Evolutionary conservation across 1,139 yeast species (phyloP), one percentile per base, ranked within the genome.

Genomic region (Diutina pseudorugosa): DNA sequence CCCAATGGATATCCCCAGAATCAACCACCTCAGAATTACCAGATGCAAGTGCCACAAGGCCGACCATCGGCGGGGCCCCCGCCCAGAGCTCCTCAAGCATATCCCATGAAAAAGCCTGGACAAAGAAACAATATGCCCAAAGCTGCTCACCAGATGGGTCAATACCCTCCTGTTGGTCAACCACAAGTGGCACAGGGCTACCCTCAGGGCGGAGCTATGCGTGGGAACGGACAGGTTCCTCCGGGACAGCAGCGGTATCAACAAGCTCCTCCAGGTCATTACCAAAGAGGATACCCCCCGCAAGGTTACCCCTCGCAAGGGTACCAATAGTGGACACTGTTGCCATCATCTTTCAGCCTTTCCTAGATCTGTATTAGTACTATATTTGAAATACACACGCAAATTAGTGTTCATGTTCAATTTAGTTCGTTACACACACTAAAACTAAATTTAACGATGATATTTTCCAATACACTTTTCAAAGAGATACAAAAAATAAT

Each of bases 41-140:
- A 27, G 6, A 36, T 23, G 40, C n/a, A 16, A 11, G 21, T 20
- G 3, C 49, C 49, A 14, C 49, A 25, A 27, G 49, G 40, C 5
- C 21, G 19, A 52, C 8, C 57, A 51, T 44, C 55, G 53, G 51
- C 51, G 47, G 16, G 53, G 51, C n/a, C 52, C 52, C 12, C 58
- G 52, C 21, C 54, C 41, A 18, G 30, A 9, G 52, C 52, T n/a
- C 53, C 53, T 23, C 51, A 51, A 18, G 47, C 52, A n/a, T 30
- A 44, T 16, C 52, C 52, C 8, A 30, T 25, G 30, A 47, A 40
- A 19, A 47, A 47, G 43, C 30, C 30, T 12, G 51, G 51, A 3
- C 49, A 40, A 33, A 41, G 51, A 27, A 21, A 43, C 16, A 12
- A 14, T 4, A 42, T 23, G 9, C 47, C 47, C n/a, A 43, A 20